Evolutionary conservation across 1,139 yeast genomes (phyloP).

Genomic region (Meyerozyma athensensis): DNA sequence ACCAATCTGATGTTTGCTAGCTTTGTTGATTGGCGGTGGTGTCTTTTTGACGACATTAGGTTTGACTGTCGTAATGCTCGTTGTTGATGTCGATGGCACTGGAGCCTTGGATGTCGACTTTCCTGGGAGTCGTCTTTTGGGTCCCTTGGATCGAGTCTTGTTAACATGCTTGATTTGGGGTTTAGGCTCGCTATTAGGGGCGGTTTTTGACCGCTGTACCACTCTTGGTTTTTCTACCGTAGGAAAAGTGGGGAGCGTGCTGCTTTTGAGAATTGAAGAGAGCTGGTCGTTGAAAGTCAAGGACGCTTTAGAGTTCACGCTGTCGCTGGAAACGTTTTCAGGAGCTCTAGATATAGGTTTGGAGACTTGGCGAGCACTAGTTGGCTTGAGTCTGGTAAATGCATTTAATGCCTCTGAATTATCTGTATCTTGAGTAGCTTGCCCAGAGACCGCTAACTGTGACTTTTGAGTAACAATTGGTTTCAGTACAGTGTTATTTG

Average conservation of each 20-base stretch:
- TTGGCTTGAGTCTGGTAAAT: not conserved
- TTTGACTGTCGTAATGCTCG: slow-evolving; percentile 3
- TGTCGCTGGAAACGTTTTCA: slow-evolving; percentile 1
- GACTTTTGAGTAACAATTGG: not conserved
- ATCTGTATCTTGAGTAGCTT: not conserved
- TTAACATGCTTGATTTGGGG: slow-evolving; percentile 50
- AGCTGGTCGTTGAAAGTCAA: slow-evolving; percentile 1
- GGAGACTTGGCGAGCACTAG: not conserved
- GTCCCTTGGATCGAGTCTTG: slow-evolving; percentile 67
- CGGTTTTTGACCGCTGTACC: not conserved
- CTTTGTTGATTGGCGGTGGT: slow-evolving; percentile 30
- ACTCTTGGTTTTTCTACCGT: not conserved
- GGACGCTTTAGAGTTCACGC: not conserved
- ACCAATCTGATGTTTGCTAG: slow-evolving; percentile 24
- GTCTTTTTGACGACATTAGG: slow-evolving; percentile 10
- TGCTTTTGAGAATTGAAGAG: slow-evolving; percentile 1
- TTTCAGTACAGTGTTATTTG: too few relatives aligned
- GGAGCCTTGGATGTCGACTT: not conserved
- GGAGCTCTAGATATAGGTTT: not conserved
- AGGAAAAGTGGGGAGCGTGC: not conserved
- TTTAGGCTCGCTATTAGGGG: not conserved
- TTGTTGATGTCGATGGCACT: not conserved
- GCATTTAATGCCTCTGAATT: not conserved
- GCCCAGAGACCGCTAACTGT: not conserved
- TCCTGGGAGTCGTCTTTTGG: slow-evolving; percentile 65